These are phyloP conservation scores for Saccharata proteae DNA, from an alignment of 2,329 filamentous ascomycete species.

Conservation along the genomic window DNA sequence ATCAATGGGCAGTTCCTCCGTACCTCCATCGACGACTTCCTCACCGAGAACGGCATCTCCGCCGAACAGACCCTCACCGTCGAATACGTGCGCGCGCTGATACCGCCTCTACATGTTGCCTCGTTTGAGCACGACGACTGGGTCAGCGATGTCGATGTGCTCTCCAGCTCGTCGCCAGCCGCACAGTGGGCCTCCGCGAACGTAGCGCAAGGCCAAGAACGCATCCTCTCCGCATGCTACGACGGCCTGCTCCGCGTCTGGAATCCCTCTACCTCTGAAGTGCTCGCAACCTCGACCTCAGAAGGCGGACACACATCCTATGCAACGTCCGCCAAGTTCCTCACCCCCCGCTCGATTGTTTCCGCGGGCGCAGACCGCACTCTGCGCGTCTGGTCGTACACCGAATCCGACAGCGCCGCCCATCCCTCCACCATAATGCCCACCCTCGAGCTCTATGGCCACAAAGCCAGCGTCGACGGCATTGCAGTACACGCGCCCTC, in stretches of 20 bases:
- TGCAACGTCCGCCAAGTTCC: slow-evolving; percentile 64
- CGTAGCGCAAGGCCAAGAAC: slow-evolving; percentile 45
- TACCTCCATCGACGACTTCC: slow-evolving; percentile 81
- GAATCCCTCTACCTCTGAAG: slow-evolving; percentile 51
- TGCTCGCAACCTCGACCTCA: slow-evolving; percentile 62
- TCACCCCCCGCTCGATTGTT: slow-evolving; percentile 65
- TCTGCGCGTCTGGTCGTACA: slow-evolving; percentile 81
- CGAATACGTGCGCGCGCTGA: slow-evolving; percentile 84
- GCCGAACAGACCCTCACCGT: slow-evolving; percentile 77
- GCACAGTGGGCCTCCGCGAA: slow-evolving; percentile 43
- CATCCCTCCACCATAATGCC: slow-evolving; percentile 45
- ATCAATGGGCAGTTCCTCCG: slow-evolving; percentile 88
- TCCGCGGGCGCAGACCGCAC: slow-evolving; percentile 78
- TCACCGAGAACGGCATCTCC: slow-evolving; percentile 74
- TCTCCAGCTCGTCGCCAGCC: slow-evolving; percentile 54
- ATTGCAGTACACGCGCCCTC: slow-evolving; percentile 63
- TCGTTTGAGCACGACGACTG: slow-evolving; percentile 97
- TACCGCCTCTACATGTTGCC: slow-evolving; percentile 78
- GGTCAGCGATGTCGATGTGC: slow-evolving; percentile 77
- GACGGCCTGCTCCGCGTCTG: slow-evolving; percentile 82
- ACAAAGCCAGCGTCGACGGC: slow-evolving; percentile 61
- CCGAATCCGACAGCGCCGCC: slow-evolving; percentile 39
- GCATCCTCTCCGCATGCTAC: slow-evolving; percentile 85
- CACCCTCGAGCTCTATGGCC: slow-evolving; percentile 71
- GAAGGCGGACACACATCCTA: slow-evolving; percentile 50